Conservation (phyloP, 83 land plant genomes). For the Picea abies region DNA sequence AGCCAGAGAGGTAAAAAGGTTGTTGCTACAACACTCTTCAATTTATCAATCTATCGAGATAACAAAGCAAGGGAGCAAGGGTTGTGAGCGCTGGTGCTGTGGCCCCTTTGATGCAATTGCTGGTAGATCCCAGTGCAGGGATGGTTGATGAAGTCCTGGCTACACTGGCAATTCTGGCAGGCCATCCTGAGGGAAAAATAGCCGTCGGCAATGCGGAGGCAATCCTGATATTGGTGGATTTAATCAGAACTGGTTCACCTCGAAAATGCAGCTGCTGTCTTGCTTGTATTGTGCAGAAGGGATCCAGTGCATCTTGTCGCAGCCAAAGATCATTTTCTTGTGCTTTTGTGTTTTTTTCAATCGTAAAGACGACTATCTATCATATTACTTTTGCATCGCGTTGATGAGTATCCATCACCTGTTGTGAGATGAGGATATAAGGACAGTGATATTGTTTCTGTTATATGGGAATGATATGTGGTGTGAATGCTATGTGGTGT, state of each 20-base stretch:
- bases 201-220: slow-evolving; percentile 67
- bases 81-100: slow-evolving; percentile 79
- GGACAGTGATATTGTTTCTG: no score
- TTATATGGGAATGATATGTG: no score
- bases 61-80: slow-evolving; percentile 70
- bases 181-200: slow-evolving; percentile 67
- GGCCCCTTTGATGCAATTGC: slow-evolving; percentile 54
- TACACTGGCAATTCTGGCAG: slow-evolving; percentile 70
- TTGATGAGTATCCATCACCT: no score
- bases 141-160: slow-evolving; percentile 86
- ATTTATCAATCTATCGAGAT: slow-evolving; percentile 69
- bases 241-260: slow-evolving; percentile 72
- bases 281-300: slow-evolving; percentile 54
- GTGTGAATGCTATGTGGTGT: no score
- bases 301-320: slow-evolving; percentile 36
- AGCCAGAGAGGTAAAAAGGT: no score
- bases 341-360: no score
- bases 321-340: no score
- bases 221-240: slow-evolving; percentile 55
- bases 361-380: no score
- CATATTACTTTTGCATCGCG: no score
- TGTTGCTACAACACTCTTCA: slow-evolving; percentile 84
- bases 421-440: no score
- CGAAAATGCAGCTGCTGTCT: slow-evolving; percentile 72
- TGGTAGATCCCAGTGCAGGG: slow-evolving; percentile 65